A percentile compares a stretch with the other conserved stretches of the same genome.
phyloP scores from a whole-genome alignment of 2,329 filamentous ascomycete genomes.

The Venturia pyrina region DNA sequence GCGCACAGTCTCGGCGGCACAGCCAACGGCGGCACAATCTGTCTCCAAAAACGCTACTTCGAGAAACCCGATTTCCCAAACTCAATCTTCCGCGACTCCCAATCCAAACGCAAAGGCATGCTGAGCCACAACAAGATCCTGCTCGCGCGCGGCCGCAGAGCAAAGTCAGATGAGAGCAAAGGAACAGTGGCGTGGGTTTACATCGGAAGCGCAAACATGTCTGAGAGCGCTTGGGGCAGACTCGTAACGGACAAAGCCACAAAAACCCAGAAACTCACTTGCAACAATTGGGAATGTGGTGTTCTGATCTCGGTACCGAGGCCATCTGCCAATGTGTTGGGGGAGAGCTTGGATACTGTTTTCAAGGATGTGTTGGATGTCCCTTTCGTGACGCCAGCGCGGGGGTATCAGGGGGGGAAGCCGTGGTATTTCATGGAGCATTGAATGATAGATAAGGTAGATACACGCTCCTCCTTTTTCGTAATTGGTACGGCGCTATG shows the following conservation, averaged over 20 bases:
- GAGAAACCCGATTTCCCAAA: slow-evolving; percentile 59
- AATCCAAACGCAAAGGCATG: slow-evolving; percentile 58
- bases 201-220: slow-evolving; percentile 82
- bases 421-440: slow-evolving; percentile 8
- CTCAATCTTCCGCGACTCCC: slow-evolving; percentile 62
- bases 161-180: slow-evolving; percentile 16
- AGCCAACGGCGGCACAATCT: slow-evolving; percentile 66
- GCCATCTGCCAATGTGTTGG: not conserved
- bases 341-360: not conserved
- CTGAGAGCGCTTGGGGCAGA: slow-evolving; percentile 87
- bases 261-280: slow-evolving; percentile 64
- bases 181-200: slow-evolving; percentile 60
- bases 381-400: slow-evolving; percentile 3
- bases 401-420: not conserved
- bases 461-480: not conserved
- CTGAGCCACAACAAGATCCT: slow-evolving; percentile 69
- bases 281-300: slow-evolving; percentile 93
- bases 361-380: slow-evolving; percentile 4
- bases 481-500: not conserved
- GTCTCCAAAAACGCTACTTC: slow-evolving; percentile 65
- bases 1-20: slow-evolving; percentile 23
- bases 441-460: too few relatives aligned
- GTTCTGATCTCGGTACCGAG: slow-evolving; percentile 57
- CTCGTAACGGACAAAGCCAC: slow-evolving; percentile 59
- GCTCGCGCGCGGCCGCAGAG: slow-evolving; percentile 22